These are phyloP conservation scores for Suaeda aralocaspica DNA, from an alignment of 148 eudicot genomes.

Conservation along the genomic window DNA sequence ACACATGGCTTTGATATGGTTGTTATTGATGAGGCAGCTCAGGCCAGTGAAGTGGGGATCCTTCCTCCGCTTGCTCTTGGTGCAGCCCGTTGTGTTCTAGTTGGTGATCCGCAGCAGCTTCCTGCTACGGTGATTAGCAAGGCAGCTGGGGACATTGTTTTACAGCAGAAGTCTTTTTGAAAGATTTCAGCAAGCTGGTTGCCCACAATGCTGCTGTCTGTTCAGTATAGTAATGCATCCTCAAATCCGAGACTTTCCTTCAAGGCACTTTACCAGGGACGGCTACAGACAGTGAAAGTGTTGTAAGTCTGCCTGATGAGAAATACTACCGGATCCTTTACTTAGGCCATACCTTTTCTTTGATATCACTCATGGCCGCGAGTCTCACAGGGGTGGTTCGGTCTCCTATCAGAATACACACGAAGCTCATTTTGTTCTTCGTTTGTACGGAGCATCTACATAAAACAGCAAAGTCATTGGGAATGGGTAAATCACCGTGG, in stretches of 20 bases:
- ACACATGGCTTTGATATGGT: conserved; percentile 99
- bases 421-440: conserved; percentile 94
- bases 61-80: conserved; percentile 97
- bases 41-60: conserved; percentile 92
- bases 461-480: conserved; percentile 59
- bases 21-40: conserved; percentile 99
- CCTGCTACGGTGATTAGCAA: conserved; percentile 98
- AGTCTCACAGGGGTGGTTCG: conserved; percentile 91
- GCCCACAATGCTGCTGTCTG: conserved; percentile 96
- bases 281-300: conserved; percentile 91
- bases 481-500: conserved; percentile 69
- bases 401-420: conserved; percentile 87
- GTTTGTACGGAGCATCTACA: conserved; percentile 93
- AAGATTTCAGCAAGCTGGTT: conserved; percentile 97
- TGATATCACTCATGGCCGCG: conserved; percentile 89
- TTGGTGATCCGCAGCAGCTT: conserved; percentile 99
- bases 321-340: conserved; percentile 69
- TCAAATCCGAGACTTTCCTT: conserved; percentile 91
- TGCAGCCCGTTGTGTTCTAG: conserved; percentile 98
- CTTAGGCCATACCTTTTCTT: conserved; percentile 76
- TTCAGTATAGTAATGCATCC: conserved; percentile 99
- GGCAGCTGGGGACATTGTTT: conserved; percentile 91
- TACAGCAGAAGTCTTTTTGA: conserved; percentile 98
- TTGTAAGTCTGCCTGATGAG: conserved; percentile 69
- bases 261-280: conserved; percentile 92